Percentiles rank a stretch among this genome's conserved stretches.
These are phyloP conservation scores for Colletotrichum sp. DNA, from an alignment of 2,329 filamentous ascomycete genomes.

Conservation along the genomic window DNA sequence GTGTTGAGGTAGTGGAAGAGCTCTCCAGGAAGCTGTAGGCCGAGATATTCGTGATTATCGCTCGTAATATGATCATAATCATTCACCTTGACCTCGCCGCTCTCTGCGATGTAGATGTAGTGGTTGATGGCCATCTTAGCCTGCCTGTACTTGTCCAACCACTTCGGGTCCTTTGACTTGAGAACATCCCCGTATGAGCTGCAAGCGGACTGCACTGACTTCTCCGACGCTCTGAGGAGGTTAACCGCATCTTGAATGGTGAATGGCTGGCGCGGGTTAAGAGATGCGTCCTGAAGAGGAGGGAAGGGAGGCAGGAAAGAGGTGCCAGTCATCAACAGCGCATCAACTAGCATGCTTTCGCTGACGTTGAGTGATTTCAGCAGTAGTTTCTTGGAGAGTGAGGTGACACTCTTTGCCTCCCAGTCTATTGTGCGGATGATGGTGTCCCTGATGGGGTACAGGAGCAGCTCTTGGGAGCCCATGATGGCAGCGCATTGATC, in stretches of 20 bases:
- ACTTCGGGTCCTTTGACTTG: constrained; percentile 72
- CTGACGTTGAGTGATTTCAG: constrained; percentile 70
- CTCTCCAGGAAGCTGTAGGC: constrained; percentile 88
- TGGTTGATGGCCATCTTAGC: constrained; percentile 87
- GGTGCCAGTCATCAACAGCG: constrained; percentile 82
- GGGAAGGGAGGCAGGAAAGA: constrained; percentile 82
- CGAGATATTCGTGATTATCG: constrained; percentile 89
- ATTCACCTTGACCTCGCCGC: constrained; percentile 79
- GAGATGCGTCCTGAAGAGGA: constrained; percentile 66
- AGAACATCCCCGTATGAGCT: constrained; percentile 81
- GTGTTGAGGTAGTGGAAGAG: constrained; percentile 88
- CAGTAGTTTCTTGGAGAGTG: constrained; percentile 70
- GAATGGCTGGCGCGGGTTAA: constrained; percentile 59
- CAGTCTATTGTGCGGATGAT: constrained; percentile 74
- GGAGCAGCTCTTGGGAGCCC: constrained; percentile 82
- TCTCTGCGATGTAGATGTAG: constrained; percentile 79
- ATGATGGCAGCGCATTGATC: constrained; percentile 78
- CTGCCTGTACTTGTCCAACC: constrained; percentile 86
- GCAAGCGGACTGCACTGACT: constrained; percentile 75
- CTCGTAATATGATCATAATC: constrained; percentile 76
- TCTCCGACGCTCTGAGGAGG: constrained; percentile 74
- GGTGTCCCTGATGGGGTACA: constrained; percentile 82
- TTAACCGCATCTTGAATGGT: constrained; percentile 80
- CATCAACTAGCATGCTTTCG: constrained; percentile 81
- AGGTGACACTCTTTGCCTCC: constrained; percentile 67